Evolutionary conservation across 805 yeast genomes (phyloP), one percentile per base, ranked within the genome.

Genomic region (Cyberlindnera euphorbiae): DNA sequence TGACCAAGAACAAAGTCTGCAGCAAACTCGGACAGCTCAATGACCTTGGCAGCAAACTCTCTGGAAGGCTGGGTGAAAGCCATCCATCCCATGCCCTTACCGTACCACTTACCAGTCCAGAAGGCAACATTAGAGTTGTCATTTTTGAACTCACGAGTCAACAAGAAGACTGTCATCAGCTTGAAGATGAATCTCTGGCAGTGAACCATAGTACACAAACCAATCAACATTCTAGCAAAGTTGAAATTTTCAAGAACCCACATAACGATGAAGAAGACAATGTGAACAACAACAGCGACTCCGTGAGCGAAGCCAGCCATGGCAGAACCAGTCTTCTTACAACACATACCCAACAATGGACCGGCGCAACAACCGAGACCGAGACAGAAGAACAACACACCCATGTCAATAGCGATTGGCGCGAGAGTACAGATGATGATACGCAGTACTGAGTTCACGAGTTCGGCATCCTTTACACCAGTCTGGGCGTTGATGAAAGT

Each of bases 101-200:
- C 93, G 63, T 89, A 88, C 99, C 99, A 93, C 66, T 88, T 89
- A 74, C 99, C 99, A 40, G 96, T 85, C 99, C 99, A 93, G 94
- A 95, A 93, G 19, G 98, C 97, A 52, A 95, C 83, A 69, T 93
- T 93, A 25, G 97, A 72, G 58, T 81, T 86, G 66, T 90, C 97
- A 54, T 84, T 85, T 79, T 87, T 87, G 73, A 88, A 88, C 69
- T 93, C 99, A 71, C 98, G 80, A 35, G 97, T 86, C 58, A 94
- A 71, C 63, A 80, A 67, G 49, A 77, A 63, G 35, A 82, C 68
- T 9, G 95, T 85, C 71, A 93, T 70, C 53, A 82, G 60, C 71
- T 88, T 88, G 76, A 90, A 84, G 49, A 93, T 61, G 35, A 83
- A 65, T 68, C 97, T 80, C 72, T 94, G 96, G 55, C 85, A 69